Evolutionary conservation across 257 asterid genomes (phyloP).

Genomic region (Leptodermis oblonga): DNA sequence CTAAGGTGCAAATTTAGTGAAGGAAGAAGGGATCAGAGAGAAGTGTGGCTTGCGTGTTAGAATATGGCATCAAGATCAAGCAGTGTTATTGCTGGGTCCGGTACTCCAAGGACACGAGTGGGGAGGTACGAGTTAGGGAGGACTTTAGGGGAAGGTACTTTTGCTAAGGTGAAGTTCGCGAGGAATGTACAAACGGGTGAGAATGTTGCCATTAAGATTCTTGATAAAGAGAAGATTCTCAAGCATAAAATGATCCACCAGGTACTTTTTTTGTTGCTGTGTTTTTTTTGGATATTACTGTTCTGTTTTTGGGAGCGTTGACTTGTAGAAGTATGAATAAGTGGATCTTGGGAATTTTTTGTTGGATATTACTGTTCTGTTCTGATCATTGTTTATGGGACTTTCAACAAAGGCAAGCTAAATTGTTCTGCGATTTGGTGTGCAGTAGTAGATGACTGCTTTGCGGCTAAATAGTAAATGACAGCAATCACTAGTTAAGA

Average conservation of each 20-base stretch:
- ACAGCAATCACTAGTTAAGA: background rate
- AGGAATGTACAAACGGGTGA: slow-evolving; percentile 72
- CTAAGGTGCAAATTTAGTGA: slow-evolving; percentile 14
- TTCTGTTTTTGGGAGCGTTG: background rate
- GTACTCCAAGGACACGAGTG: slow-evolving; percentile 60
- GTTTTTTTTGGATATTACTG: background rate
- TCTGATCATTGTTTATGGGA: background rate
- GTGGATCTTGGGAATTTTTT: background rate
- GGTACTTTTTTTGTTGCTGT: slow-evolving; percentile 29
- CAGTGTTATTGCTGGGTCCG: slow-evolving; percentile 28
- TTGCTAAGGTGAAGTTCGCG: slow-evolving; percentile 93
- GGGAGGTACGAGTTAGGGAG: slow-evolving; percentile 91
- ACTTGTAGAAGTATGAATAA: background rate
- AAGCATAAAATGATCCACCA: slow-evolving; percentile 90
- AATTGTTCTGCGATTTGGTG: background rate
- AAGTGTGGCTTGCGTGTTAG: slow-evolving; percentile 12
- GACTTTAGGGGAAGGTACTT: slow-evolving; percentile 86
- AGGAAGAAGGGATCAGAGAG: slow-evolving; percentile 6
- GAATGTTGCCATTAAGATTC: slow-evolving; percentile 90
- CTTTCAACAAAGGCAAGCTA: background rate
- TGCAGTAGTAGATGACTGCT: background rate
- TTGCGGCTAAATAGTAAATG: background rate
- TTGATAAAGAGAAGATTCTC: slow-evolving; percentile 86
- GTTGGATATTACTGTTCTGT: background rate
- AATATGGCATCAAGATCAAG: slow-evolving; percentile 62